Conservation (phyloP, 2,329 filamentous ascomycete genomes). For the Pseudogymnoascus sp. region DNA sequence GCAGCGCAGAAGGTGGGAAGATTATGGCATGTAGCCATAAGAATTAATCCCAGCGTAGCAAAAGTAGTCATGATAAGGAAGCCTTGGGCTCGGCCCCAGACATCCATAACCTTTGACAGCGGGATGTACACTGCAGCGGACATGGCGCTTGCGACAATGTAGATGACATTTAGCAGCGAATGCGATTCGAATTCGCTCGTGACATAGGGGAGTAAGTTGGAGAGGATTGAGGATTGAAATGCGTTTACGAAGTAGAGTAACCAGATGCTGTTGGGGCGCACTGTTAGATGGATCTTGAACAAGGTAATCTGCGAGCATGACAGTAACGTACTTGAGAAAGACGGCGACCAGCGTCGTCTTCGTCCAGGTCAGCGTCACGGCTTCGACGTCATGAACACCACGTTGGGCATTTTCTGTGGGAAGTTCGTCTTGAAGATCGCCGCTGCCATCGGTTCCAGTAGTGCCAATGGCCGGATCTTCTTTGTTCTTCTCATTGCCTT, state of each 20-base stretch:
- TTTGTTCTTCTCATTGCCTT: neutral
- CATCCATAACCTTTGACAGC: constrained; percentile 59
- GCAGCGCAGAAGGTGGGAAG: constrained; percentile 53
- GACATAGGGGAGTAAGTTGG: constrained; percentile 23
- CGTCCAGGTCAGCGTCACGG: constrained; percentile 45
- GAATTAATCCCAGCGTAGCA: constrained; percentile 47
- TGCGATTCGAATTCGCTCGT: constrained; percentile 22
- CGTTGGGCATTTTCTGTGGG: constrained; percentile 21
- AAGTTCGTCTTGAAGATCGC: neutral
- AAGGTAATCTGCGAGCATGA: neutral
- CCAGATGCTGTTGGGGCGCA: constrained; percentile 36
- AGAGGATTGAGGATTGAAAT: constrained; percentile 32
- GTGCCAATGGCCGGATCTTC: neutral
- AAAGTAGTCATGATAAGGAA: constrained; percentile 47
- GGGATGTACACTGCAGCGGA: constrained; percentile 55
- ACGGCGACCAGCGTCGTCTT: constrained; percentile 39
- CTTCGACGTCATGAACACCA: constrained; percentile 45
- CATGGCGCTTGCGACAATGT: constrained; percentile 48
- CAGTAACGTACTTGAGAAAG: constrained; percentile 37
- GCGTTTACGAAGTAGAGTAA: constrained; percentile 36
- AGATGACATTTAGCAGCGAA: constrained; percentile 36
- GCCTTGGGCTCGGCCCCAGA: constrained; percentile 61
- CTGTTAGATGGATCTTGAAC: neutral
- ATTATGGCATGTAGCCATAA: constrained; percentile 58
- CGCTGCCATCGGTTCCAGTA: neutral